Evolutionary conservation across 2,329 filamentous ascomycete species (phyloP), one percentile per base, ranked within the genome.

Genomic region (Aphanoascus verrucosus): DNA sequence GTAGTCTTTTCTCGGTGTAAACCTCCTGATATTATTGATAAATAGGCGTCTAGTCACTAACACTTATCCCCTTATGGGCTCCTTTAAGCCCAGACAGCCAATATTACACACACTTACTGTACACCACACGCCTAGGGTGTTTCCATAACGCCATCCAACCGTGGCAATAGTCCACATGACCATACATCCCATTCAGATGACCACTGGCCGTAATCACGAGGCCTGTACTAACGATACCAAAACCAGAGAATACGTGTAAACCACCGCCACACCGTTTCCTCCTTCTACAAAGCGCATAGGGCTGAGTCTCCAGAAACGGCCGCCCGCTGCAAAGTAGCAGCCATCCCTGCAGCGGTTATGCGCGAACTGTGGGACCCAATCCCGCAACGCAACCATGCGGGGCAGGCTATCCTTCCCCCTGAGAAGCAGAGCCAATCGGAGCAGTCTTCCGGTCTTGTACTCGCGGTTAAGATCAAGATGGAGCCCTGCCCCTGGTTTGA

Each of bases 111-210:
- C 15, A 9, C 42, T 9, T 45, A 11, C 42, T 11, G n/a, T n/a
- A 12, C 41, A 17, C 2, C 11, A 11, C 17, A 19, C 17, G 44
- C 23, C 23, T 47, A 14, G 6, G 31, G 2, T 19, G 48, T 51
- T 38, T 43, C 34, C 11, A 38, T 52, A 52, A 45, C 14, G 1
- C 41, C 11, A 28, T 37, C 38, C 41, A 52, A 52, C 32, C 31
- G 49, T 52, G 49, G 49, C 49, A 52, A 52, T 52, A 52, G 28
- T 15, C 40, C 49, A 52, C 49, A 44, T 52, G 49, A 45, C 49
- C 31, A 5, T 45, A 35, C 32, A 42, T 1, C 4, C 17, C 6
- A 52, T 17, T 11, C 42, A 40, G 49, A 15, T 38, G 42, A 45
- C 41, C 41, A 41, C 45, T 15, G 14, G 5, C 11, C 42, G 17